Evolutionary conservation across 192 early-diverging fungal genomes (phyloP).

Genomic region (Dimargaris xerosporica): DNA sequence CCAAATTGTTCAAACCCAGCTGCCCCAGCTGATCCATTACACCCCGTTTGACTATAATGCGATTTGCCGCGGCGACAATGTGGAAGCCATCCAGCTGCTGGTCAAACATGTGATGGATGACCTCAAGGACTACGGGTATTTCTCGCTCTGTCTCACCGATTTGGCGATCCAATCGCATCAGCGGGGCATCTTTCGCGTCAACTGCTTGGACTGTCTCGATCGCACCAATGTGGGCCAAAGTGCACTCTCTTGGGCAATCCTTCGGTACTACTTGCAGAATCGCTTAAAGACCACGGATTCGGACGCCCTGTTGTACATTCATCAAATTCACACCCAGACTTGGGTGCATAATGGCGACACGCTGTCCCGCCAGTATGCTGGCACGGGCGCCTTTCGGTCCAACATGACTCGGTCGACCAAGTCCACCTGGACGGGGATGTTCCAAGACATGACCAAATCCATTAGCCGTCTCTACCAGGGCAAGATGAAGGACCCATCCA

Average conservation of each 20-base stretch:
- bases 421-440: constrained; percentile 39
- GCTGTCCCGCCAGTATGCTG: constrained; percentile 85
- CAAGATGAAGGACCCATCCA: constrained; percentile 87
- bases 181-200: constrained; percentile 74
- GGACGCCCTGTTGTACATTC: constrained; percentile 14
- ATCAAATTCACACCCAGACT: constrained; percentile 37
- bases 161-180: constrained; percentile 46
- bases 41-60: constrained; percentile 74
- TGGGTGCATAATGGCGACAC: constrained; percentile 87
- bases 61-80: constrained; percentile 58
- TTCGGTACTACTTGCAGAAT: constrained; percentile 28
- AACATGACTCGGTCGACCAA: constrained; percentile 83
- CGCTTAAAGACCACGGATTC: constrained; percentile 14
- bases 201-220: constrained; percentile 78
- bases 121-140: constrained; percentile 51
- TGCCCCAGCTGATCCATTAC: constrained; percentile 37
- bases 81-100: constrained; percentile 50
- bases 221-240: constrained; percentile 90
- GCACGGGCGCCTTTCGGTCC: constrained; percentile 90
- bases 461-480: constrained; percentile 88
- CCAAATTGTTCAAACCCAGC: constrained; percentile 28
- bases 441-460: constrained; percentile 88
- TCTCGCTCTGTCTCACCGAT: constrained; percentile 42
- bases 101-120: constrained; percentile 30
- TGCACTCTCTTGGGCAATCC: constrained; percentile 38